A percentile compares a stretch with the other conserved stretches of the same genome.
phyloP scores from a whole-genome alignment of 75 land plant species.

The Larix kaempferi region DNA sequence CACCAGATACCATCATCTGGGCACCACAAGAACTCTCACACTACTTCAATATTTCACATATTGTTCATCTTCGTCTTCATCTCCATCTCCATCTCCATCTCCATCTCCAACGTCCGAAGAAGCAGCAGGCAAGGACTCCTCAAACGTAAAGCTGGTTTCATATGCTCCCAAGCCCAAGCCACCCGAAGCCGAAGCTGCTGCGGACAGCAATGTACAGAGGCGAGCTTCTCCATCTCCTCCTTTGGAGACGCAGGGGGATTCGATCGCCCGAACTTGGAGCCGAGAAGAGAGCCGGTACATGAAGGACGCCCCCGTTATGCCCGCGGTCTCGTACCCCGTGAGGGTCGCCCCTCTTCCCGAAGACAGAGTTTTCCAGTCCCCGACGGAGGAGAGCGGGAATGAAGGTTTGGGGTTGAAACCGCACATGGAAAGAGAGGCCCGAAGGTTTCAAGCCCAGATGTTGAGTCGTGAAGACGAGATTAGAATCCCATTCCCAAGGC shows the following conservation, averaged over 20 bases:
- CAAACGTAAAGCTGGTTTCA: no score
- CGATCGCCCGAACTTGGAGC: conserved; percentile 17
- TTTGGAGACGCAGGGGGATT: not conserved
- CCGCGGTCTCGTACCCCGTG: conserved; percentile 36
- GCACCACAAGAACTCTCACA: no score
- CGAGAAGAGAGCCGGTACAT: conserved; percentile 50
- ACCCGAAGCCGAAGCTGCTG: no score
- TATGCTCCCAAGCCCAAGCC: no score
- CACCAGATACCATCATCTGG: no score
- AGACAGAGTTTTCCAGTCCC: conserved; percentile 21
- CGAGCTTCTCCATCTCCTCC: not conserved
- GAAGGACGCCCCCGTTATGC: conserved; percentile 35
- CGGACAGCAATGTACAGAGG: no score
- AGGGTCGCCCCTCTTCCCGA: conserved; percentile 82
- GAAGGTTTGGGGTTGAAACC: not conserved
- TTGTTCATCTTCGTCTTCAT: no score
- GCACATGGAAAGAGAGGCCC: conserved; percentile 34
- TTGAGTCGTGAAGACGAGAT: conserved; percentile 6
- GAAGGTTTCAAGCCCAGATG: conserved; percentile 15
- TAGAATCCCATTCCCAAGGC: conserved; percentile 49
- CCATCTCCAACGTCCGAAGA: no score
- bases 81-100: no score
- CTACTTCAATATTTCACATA: no score
- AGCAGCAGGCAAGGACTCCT: no score
- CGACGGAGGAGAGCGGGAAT: not conserved